Evolutionary conservation across 331 rosid species (phyloP), one percentile per base, ranked within the genome.

Genomic region (Dryas integrifolia): DNA sequence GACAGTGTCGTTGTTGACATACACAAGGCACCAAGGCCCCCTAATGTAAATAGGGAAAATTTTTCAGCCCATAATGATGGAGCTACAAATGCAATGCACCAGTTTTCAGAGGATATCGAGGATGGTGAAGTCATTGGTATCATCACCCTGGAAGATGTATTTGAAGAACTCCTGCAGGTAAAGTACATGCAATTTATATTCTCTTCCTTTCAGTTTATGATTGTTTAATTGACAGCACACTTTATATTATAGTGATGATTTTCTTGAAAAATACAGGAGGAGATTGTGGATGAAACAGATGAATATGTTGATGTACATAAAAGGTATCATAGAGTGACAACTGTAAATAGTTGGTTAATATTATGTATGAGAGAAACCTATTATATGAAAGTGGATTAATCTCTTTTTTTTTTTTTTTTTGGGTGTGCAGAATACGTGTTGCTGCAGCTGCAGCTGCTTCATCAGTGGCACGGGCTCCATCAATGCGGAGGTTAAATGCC

Each of bases 141-240:
- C 73, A 95, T 95, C 80, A 95, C 99, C 40, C 84, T 95, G 74
- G 99, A 95, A 87, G 99, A 95, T 83, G 97, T 95, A 55, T 95
- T 95, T 72, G 99, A 95, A 82, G 98, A 95, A 78, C 99, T 95
- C 88, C 85, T 92, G 80, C 99, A 95, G 88, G 99, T 86, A 82
- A 78, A 35, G 51, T 61, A n/a, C 74, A 49, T 46, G 4, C 73
- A 9, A 44, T 24, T 67, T 10, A 9, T 58, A 43, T 72, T 71
- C 39, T 77, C 39, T 59, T 48, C 43, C 58, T 72, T 76, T 51
- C 59, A 58, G 45, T 78, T 63, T 58, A 38, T 16, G 49, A 72
- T 52, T 55, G 62, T 75, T 53, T 2, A 26, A 21, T 53, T 40
- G 21, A n/a, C 48, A 4, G 12, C 39, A 38, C 68, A 18, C 51